Base-by-base conservation (phyloP, 805 yeast genomes). In the Candida insectorum region DNA sequence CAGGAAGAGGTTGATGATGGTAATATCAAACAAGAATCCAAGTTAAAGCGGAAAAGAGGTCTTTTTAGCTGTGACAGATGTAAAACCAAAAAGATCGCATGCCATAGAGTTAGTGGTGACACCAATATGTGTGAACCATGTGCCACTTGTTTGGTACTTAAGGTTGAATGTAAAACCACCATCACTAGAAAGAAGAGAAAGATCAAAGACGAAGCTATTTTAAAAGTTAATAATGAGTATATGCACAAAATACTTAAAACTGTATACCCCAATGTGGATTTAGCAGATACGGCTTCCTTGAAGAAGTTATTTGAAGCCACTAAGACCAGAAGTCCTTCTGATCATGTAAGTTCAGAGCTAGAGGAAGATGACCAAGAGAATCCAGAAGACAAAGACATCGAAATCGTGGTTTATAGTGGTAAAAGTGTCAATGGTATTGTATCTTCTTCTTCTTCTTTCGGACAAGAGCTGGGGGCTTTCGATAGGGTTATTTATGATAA, bases 401-500 rank as follows among this genome's bases (percentile, higher is more conserved):
- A n/a, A n/a, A n/a, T n/a, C n/a, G 41, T 37, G 11, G 24, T 37
- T 4, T 30, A 26, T n/a, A 30, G 37, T 16, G 41, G 41, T 19
- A 37, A 33, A 23, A 37, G 37, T 19, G 30, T 31, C 6, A 31
- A 33, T 16, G 31, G 16, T 5, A 16, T 32, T n/a, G 26, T 24
- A 5, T 12, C 26, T 3, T 15, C 25, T 4, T 16, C 13, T 7
- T 4, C 29, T 4, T 17, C 28, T 4, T 33, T 37, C 15, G 40
- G 37, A 4, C 28, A 17, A 14, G 31, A 25, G 6, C 33, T 22
- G 13, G 37, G 23, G 8, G 8, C 29, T 11, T 39, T 28, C 22
- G 43, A 39, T 30, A 17, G 43, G 6, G 30, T 39, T 10, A 36
- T 39, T 6, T 35, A 36, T 15, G 43, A 39, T 24, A 31, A 35